A percentile compares a stretch with the other conserved stretches of the same genome.
These are phyloP conservation scores for thale cress (Arabidopsis thaliana) DNA, from an alignment of 345 rosid genomes.

Conservation along the genomic window DNA sequence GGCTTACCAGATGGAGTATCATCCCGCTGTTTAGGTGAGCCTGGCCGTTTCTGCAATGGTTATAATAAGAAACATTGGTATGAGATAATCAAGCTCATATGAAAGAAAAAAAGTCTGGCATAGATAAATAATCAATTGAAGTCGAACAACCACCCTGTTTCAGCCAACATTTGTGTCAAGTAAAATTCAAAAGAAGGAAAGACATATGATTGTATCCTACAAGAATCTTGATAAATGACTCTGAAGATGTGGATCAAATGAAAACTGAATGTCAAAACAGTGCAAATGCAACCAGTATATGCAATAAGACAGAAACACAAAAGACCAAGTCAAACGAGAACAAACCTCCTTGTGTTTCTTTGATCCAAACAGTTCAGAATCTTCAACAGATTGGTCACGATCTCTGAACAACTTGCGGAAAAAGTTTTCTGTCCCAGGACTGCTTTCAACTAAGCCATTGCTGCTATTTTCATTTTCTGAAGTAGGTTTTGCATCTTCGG, in stretches of 20 bases:
- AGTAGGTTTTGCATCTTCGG: conserved; percentile 73
- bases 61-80: conserved; percentile 24
- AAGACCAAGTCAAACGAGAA: conserved; percentile 26
- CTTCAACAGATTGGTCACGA: conserved; percentile 92
- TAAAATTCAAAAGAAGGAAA: conserved; percentile 14
- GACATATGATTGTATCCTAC: conserved; percentile 25
- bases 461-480: conserved; percentile 61
- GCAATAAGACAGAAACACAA: conserved; percentile 5
- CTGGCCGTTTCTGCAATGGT: conserved; percentile 72
- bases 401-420: conserved; percentile 97
- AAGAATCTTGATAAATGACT: conserved; percentile 16
- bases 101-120: not conserved
- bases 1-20: conserved; percentile 74
- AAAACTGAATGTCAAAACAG: conserved; percentile 20
- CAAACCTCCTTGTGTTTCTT: conserved; percentile 85
- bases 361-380: conserved; percentile 80
- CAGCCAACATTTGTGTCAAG: conserved; percentile 23
- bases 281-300: conserved; percentile 23
- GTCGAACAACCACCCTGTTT: conserved; percentile 28
- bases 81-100: conserved; percentile 31
- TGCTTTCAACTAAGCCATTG: conserved; percentile 72
- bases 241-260: conserved; percentile 22
- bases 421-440: conserved; percentile 95
- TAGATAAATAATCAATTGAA: conserved; percentile 24
- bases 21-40: conserved; percentile 82